These are phyloP conservation scores for Elsinoe fawcettii DNA, from an alignment of 2,329 filamentous ascomycete genomes.

Conservation along the genomic window DNA sequence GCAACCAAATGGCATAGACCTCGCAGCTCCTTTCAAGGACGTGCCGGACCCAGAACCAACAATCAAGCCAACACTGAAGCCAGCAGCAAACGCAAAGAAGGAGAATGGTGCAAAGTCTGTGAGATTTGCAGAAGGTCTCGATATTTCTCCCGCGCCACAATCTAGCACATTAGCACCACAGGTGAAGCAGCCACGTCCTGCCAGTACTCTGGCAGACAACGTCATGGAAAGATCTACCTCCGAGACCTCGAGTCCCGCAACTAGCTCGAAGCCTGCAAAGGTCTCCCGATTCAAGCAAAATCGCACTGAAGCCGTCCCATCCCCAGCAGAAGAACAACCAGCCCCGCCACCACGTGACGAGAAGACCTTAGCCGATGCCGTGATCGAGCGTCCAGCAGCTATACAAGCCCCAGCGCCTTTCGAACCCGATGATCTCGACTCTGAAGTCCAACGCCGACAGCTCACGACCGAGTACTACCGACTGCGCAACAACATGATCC, in stretches of 20 bases:
- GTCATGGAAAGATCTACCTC: constrained; percentile 36
- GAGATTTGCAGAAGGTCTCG: constrained; percentile 67
- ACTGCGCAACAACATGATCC: constrained; percentile 73
- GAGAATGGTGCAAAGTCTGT: constrained; percentile 61
- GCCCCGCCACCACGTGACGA: neutral
- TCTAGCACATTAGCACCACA: constrained; percentile 28
- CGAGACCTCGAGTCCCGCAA: neutral
- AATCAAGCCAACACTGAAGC: constrained; percentile 18
- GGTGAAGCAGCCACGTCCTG: constrained; percentile 29
- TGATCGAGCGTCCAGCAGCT: constrained; percentile 45
- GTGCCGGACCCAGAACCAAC: neutral
- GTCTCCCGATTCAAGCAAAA: constrained; percentile 36
- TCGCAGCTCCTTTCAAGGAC: constrained; percentile 2
- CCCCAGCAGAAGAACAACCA: neutral
- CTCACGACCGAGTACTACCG: constrained; percentile 77
- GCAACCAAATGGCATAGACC: constrained; percentile 21
- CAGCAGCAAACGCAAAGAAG: constrained; percentile 29
- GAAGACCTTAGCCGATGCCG: constrained; percentile 49
- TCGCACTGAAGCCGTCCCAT: constrained; percentile 1
- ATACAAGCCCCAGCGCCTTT: constrained; percentile 31
- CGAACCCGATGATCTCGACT: constrained; percentile 50
- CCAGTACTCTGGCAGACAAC: constrained; percentile 33
- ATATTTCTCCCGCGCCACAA: constrained; percentile 48
- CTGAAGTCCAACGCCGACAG: constrained; percentile 64
- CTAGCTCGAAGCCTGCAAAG: constrained; percentile 26